Conservation (phyloP, 805 yeast genomes). For the Yamadazyma laniorum region DNA sequence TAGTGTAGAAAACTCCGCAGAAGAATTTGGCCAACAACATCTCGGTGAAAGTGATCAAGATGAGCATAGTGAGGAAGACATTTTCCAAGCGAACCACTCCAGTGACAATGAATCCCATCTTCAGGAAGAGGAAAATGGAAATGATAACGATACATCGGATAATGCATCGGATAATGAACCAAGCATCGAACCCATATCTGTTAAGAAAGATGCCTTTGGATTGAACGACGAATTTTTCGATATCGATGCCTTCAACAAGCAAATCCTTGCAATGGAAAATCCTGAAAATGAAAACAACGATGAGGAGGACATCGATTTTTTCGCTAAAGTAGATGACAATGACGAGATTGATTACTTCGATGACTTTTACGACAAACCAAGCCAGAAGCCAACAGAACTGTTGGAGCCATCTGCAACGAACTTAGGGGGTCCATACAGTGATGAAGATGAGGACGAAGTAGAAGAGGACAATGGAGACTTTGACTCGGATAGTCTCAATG, state of each 20-base stretch:
- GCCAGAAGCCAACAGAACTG: slow-evolving; percentile 19
- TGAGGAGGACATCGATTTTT: slow-evolving; percentile 37
- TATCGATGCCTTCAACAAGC: slow-evolving; percentile 78
- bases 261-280: slow-evolving; percentile 57
- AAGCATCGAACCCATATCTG: slow-evolving; percentile 12
- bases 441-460: slow-evolving; percentile 28
- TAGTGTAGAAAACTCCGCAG: slow-evolving; percentile 15
- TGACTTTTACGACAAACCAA: slow-evolving; percentile 61
- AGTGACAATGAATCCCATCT: slow-evolving; percentile 14
- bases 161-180: slow-evolving; percentile 14
- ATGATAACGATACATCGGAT: slow-evolving; percentile 19
- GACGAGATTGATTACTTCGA: slow-evolving; percentile 59
- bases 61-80: slow-evolving; percentile 23
- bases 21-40: slow-evolving; percentile 5
- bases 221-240: slow-evolving; percentile 83
- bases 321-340: slow-evolving; percentile 45
- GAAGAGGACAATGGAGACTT: slow-evolving; percentile 28
- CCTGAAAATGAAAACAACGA: slow-evolving; percentile 31
- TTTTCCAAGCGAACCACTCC: slow-evolving; percentile 21
- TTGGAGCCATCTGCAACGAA: too few species aligned
- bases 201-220: slow-evolving; percentile 53
- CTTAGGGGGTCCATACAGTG: too few species aligned
- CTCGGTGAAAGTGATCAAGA: slow-evolving; percentile 4
- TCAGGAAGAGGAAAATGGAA: slow-evolving; percentile 17
- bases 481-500: slow-evolving; percentile 38